Evolutionary conservation across 176 grass and related monocot genomes (phyloP).

Genomic region (Hordeum marinum): DNA sequence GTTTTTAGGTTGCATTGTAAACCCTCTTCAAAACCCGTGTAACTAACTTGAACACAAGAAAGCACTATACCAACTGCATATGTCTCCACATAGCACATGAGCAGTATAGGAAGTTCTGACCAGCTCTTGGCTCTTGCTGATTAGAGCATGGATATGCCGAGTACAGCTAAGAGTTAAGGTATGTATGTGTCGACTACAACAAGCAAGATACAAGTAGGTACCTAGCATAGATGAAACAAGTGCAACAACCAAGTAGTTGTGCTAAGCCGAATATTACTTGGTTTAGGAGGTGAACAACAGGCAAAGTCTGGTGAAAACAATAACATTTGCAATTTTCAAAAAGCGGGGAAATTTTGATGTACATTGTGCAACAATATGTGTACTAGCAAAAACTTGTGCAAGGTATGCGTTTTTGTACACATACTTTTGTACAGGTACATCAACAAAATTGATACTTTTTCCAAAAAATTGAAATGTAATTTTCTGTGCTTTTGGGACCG

Average conservation of each 20-base stretch:
- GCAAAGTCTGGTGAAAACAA: too few species aligned
- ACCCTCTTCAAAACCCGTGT: background rate
- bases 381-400: background rate
- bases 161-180: background rate
- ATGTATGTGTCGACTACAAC: conserved; percentile 3
- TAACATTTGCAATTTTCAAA: background rate
- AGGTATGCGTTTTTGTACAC: background rate
- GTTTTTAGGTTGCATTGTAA: background rate
- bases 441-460: background rate
- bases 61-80: background rate
- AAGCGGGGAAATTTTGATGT: background rate
- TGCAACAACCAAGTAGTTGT: background rate
- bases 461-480: background rate
- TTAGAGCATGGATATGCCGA: background rate
- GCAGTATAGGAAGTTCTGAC: background rate
- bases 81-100: background rate
- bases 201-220: background rate
- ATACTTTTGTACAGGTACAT: background rate
- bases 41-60: background rate
- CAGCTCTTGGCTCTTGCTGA: too few species aligned
- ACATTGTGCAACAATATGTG: background rate
- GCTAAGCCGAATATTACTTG: background rate
- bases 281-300: background rate
- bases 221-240: background rate
- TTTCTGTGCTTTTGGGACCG: background rate